These are phyloP conservation scores for Kluyveromyces lactis DNA, from an alignment of 805 yeast genomes.

Conservation along the genomic window DNA sequence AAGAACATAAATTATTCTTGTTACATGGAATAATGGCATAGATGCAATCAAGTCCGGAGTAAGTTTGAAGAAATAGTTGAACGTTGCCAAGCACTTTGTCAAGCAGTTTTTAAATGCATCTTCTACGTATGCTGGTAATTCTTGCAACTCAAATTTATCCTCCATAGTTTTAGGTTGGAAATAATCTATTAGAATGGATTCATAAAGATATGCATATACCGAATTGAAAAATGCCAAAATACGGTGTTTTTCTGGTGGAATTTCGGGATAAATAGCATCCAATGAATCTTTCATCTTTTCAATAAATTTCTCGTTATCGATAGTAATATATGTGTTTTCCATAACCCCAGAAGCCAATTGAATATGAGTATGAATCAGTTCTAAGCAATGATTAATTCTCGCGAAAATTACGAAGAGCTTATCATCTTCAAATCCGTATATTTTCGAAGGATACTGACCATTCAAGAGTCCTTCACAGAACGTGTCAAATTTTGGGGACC, in stretches of 20 bases:
- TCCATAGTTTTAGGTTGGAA: conserved; percentile 11
- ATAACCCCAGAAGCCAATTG: conserved; percentile 8
- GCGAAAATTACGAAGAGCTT: conserved; percentile 48
- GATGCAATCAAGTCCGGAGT: conserved; percentile 40
- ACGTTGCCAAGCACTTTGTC: conserved; percentile 42
- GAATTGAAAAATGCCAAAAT: conserved; percentile 47
- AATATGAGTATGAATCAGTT: conserved; percentile 40
- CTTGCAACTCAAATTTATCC: conserved; percentile 7
- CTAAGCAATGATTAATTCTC: conserved; percentile 51
- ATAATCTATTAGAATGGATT: conserved; percentile 36
- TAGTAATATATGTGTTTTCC: conserved; percentile 7
- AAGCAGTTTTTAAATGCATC: conserved; percentile 44
- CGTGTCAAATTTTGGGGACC: conserved; percentile 35
- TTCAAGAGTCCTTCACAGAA: conserved; percentile 12
- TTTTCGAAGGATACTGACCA: conserved; percentile 5
- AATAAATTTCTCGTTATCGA: conserved; percentile 29
- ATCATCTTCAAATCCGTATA: conserved; percentile 32
- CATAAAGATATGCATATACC: conserved; percentile 59
- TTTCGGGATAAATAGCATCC: conserved; percentile 31
- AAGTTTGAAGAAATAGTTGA: conserved; percentile 40
- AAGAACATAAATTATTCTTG: conserved; percentile 54
- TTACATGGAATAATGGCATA: conserved; percentile 48
- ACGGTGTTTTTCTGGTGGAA: conserved; percentile 34
- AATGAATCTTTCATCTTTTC: conserved; percentile 40
- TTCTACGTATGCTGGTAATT: conserved; percentile 27